Evolutionary conservation across 2,329 filamentous ascomycete genomes (phyloP).

Genomic region (Claviceps arundinis): DNA sequence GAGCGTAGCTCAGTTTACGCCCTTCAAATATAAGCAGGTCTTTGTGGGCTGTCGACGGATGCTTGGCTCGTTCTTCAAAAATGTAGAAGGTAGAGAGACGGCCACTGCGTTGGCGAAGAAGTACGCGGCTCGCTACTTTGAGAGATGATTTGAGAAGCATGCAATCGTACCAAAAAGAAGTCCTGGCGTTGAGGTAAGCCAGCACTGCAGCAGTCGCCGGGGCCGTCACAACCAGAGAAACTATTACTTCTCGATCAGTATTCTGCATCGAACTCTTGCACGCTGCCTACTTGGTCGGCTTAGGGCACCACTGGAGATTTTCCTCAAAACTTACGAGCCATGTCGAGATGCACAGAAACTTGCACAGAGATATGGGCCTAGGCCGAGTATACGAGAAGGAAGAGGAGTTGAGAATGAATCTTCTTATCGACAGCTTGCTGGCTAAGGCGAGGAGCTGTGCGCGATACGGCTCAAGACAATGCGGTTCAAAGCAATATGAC

Average conservation of each 20-base stretch:
- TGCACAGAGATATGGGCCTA: too few species aligned
- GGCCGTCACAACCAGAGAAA: constrained; percentile 39
- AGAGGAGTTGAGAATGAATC: neutral
- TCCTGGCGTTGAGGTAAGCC: constrained; percentile 69
- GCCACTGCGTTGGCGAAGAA: constrained; percentile 40
- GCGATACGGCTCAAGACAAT: neutral
- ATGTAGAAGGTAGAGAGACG: constrained; percentile 61
- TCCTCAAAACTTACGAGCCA: neutral
- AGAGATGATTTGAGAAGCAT: constrained; percentile 42
- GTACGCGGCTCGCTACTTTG: constrained; percentile 28
- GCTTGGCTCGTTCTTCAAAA: constrained; percentile 53
- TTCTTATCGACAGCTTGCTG: neutral
- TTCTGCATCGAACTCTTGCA: neutral
- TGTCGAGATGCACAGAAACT: neutral
- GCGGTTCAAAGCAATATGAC: neutral
- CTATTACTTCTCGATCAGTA: constrained; percentile 27
- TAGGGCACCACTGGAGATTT: neutral
- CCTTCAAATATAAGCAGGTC: constrained; percentile 57
- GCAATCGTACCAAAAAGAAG: constrained; percentile 52
- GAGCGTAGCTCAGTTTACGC: constrained; percentile 56
- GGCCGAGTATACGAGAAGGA: neutral
- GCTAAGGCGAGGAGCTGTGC: neutral
- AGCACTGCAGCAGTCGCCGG: constrained; percentile 52
- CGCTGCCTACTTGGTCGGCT: neutral
- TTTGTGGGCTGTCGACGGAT: constrained; percentile 34